Evolutionary conservation across 805 yeast genomes (phyloP).

Genomic region (Saccharomycopsis fermentans): DNA sequence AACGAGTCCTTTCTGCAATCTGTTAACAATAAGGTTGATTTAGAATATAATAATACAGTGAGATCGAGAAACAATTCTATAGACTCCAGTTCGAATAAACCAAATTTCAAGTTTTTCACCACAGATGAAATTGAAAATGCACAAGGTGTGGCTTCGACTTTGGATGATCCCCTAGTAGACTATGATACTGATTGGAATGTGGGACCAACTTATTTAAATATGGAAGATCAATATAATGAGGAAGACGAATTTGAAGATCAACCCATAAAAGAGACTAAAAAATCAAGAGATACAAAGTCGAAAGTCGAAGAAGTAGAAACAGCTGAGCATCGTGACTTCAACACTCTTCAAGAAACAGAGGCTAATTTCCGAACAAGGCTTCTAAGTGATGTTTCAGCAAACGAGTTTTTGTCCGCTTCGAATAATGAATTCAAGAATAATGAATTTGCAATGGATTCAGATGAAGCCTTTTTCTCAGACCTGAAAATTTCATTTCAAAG

Average conservation of each 20-base stretch:
- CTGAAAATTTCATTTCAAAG: constrained; percentile 54
- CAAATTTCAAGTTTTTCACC: constrained; percentile 70
- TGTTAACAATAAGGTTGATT: not conserved
- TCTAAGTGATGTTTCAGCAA: constrained; percentile 13
- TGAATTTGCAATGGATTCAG: constrained; percentile 15
- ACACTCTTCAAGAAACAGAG: constrained; percentile 7
- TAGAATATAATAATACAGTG: not conserved
- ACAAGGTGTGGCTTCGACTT: constrained; percentile 69
- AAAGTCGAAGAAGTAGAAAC: not conserved
- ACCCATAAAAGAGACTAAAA: not conserved
- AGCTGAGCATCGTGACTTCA: not conserved
- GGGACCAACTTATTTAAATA: constrained; percentile 12
- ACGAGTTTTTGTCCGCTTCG: constrained; percentile 9
- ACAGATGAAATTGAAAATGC: constrained; percentile 77
- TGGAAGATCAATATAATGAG: not conserved
- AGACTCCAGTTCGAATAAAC: constrained; percentile 18
- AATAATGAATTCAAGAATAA: not conserved
- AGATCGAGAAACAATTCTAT: constrained; percentile 27
- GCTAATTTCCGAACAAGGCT: constrained; percentile 13
- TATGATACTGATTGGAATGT: constrained; percentile 69
- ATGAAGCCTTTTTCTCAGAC: constrained; percentile 29
- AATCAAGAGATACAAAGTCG: not conserved
- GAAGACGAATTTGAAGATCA: not conserved
- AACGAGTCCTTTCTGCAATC: not conserved
- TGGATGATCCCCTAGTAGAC: constrained; percentile 55